These are phyloP conservation scores for Elasticomyces elasticus DNA, from an alignment of 495 filamentous ascomycete species.

Conservation along the genomic window DNA sequence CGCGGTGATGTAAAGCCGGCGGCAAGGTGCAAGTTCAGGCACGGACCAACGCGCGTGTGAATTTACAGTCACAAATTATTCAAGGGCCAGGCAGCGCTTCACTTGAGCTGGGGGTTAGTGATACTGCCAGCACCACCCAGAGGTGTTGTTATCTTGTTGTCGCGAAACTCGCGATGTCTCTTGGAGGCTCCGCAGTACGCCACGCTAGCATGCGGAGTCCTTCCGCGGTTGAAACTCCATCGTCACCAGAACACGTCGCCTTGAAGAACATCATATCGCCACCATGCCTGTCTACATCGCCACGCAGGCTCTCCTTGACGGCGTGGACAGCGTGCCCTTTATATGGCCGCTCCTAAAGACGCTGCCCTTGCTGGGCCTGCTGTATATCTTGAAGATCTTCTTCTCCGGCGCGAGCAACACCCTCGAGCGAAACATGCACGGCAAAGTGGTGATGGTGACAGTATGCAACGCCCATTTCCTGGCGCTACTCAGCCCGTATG, in stretches of 20 bases:
- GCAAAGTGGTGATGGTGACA: conserved; percentile 86
- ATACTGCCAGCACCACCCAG: no score
- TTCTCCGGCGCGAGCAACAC: conserved; percentile 63
- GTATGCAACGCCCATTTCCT: conserved; percentile 34
- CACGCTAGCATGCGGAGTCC: no score
- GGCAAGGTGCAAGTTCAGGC: no score
- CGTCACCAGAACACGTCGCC: background rate
- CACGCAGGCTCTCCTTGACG: conserved; percentile 49
- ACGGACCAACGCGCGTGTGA: no score
- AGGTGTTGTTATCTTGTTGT: no score
- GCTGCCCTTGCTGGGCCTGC: conserved; percentile 45
- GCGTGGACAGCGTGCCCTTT: conserved; percentile 57
- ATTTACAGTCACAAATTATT: no score
- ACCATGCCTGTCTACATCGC: conserved; percentile 75
- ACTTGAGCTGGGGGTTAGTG: no score
- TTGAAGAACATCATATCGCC: background rate
- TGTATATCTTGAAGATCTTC: conserved; percentile 67
- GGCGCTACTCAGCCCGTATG: background rate
- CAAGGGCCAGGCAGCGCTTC: no score
- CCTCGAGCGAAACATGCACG: conserved; percentile 81
- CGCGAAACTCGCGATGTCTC: no score
- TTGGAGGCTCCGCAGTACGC: no score
- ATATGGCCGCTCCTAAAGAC: conserved; percentile 50
- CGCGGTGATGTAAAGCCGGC: no score
- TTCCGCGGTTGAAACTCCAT: background rate